phyloP scores from a whole-genome alignment of 1,284 basidiomycete species.

The Lentinus polychrous region DNA sequence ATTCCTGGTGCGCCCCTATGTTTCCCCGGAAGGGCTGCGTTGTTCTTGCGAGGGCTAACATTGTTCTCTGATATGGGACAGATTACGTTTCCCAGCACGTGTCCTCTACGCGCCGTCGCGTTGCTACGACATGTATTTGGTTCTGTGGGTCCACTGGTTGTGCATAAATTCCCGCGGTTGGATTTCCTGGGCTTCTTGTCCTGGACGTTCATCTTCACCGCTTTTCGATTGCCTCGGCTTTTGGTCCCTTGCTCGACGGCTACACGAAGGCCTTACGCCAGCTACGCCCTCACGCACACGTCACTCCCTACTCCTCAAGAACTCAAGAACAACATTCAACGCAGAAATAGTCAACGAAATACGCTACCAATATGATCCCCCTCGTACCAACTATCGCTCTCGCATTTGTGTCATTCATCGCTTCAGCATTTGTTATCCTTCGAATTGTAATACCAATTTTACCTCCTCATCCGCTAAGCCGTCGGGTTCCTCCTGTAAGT shows the following conservation, averaged over 20 bases:
- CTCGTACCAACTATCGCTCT: slow-evolving; percentile 58
- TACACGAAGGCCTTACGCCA: slow-evolving; percentile 29
- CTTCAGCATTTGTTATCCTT: slow-evolving; percentile 65
- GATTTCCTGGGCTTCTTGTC: slow-evolving; percentile 13
- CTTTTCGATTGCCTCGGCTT: slow-evolving; percentile 24
- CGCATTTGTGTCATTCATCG: slow-evolving; percentile 60
- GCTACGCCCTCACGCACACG: slow-evolving; percentile 19
- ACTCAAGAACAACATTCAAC: slow-evolving; percentile 14
- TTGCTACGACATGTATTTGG: slow-evolving; percentile 14
- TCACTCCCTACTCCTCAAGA: slow-evolving; percentile 19
- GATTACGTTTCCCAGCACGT: slow-evolving; percentile 6
- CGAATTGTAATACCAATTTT: slow-evolving; percentile 65
- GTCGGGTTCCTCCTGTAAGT: slow-evolving; percentile 61
- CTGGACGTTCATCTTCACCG: slow-evolving; percentile 11
- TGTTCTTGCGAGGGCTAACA: too few relatives aligned
- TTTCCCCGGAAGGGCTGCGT: too few relatives aligned
- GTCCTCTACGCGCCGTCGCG: slow-evolving; percentile 6
- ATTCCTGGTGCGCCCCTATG: too few relatives aligned
- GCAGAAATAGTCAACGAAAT: slow-evolving; percentile 11
- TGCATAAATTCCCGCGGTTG: slow-evolving; percentile 27
- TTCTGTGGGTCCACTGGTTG: slow-evolving; percentile 23
- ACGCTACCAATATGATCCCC: slow-evolving; percentile 45
- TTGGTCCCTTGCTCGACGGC: slow-evolving; percentile 24
- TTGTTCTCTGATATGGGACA: too few relatives aligned
- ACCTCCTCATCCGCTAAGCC: slow-evolving; percentile 61